phyloP scores from a whole-genome alignment of 768 basidiomycete genomes.

The Tephrocybe sp. region DNA sequence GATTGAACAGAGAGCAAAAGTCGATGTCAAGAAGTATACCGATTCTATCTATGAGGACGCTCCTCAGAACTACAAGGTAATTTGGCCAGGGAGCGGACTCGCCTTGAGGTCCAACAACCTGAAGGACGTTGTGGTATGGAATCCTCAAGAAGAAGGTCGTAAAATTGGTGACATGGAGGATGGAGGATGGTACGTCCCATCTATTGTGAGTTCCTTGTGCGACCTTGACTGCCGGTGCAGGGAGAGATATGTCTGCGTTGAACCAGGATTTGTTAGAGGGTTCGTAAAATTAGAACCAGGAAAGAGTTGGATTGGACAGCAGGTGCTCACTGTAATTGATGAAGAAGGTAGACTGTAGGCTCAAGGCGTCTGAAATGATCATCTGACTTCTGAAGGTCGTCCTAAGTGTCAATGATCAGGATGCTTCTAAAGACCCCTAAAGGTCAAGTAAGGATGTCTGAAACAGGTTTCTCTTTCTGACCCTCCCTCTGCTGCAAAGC shows the following conservation, averaged over 20 bases:
- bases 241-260: slow-evolving; percentile 87
- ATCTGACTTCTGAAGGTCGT: no score
- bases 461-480: no score
- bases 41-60: slow-evolving; percentile 80
- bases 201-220: neutral
- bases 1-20: slow-evolving; percentile 57
- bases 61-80: slow-evolving; percentile 52
- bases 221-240: slow-evolving; percentile 35
- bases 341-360: no score
- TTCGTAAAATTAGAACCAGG: slow-evolving; percentile 65
- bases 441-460: no score
- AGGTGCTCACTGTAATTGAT: slow-evolving; percentile 54
- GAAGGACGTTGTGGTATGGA: slow-evolving; percentile 93
- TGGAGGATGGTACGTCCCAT: slow-evolving; percentile 70
- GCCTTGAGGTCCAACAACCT: slow-evolving; percentile 53
- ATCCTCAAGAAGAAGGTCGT: slow-evolving; percentile 74
- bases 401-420: no score
- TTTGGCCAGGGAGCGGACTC: slow-evolving; percentile 59
- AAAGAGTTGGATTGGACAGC: slow-evolving; percentile 75
- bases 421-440: no score
- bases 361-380: no score
- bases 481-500: no score
- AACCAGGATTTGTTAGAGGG: slow-evolving; percentile 83
- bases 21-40: slow-evolving; percentile 67
- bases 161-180: slow-evolving; percentile 90